These are phyloP conservation scores for Pichia californica DNA, from an alignment of 805 yeast species.

Conservation along the genomic window DNA sequence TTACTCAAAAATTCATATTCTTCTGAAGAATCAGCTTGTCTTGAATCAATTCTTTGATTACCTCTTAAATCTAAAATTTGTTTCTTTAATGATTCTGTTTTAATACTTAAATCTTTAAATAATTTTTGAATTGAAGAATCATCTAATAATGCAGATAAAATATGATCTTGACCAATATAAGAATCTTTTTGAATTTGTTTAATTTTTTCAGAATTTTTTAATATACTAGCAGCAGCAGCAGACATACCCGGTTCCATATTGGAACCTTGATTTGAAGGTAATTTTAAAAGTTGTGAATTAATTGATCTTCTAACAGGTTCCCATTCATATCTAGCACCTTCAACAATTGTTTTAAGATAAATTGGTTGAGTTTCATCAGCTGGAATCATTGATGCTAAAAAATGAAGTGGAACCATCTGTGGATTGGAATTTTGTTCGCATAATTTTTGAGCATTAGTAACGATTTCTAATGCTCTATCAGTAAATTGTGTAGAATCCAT, in stretches of 20 bases:
- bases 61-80: conserved; percentile 84
- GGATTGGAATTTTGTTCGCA: conserved; percentile 83
- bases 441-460: conserved; percentile 71
- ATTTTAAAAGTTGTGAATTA: conserved; percentile 72
- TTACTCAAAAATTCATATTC: conserved; percentile 78
- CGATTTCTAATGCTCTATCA: conserved; percentile 81
- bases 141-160: conserved; percentile 76
- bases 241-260: conserved; percentile 76
- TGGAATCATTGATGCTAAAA: conserved; percentile 85
- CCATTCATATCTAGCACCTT: conserved; percentile 87
- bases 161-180: conserved; percentile 91
- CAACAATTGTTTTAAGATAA: conserved; percentile 75
- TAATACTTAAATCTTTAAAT: conserved; percentile 65
- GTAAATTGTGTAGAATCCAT: conserved; percentile 80
- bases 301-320: conserved; percentile 69
- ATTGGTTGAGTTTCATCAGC: conserved; percentile 45
- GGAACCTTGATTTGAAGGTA: conserved; percentile 86
- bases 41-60: conserved; percentile 82
- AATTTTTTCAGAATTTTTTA: conserved; percentile 69
- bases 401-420: conserved; percentile 80
- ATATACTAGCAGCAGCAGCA: conserved; percentile 66
- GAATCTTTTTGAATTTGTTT: conserved; percentile 85
- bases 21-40: conserved; percentile 87
- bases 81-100: conserved; percentile 63
- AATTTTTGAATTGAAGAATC: conserved; percentile 65